Conservation (phyloP, 2,329 filamentous ascomycete genomes). For the Neodidymelliopsis sp. region DNA sequence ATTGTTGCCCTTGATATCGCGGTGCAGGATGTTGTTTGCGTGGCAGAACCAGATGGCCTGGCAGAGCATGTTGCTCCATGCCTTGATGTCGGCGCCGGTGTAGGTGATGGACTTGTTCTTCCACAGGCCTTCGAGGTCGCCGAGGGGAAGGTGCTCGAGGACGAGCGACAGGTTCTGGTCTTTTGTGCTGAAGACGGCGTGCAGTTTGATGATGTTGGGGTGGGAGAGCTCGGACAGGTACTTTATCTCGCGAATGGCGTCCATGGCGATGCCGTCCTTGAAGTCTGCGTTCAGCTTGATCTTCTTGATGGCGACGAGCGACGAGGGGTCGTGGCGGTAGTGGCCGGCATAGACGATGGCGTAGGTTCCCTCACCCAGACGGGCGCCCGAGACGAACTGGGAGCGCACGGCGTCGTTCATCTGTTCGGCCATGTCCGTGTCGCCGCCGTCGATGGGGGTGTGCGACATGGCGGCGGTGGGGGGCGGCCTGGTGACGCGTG, state of each 20-base stretch:
- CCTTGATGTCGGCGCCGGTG: constrained; percentile 89
- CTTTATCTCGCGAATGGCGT: constrained; percentile 94
- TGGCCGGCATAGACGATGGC: constrained; percentile 93
- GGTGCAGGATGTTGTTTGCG: constrained; percentile 90
- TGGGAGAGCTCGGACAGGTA: constrained; percentile 93
- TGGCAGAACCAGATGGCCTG: constrained; percentile 97
- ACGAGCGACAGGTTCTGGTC: constrained; percentile 97
- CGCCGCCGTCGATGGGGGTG: constrained; percentile 30
- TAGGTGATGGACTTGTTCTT: constrained; percentile 85
- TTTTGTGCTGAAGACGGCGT: constrained; percentile 93
- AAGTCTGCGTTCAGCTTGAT: constrained; percentile 88
- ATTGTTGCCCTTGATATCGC: constrained; percentile 99
- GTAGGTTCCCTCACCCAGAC: constrained; percentile 95
- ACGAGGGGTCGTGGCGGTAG: constrained; percentile 72
- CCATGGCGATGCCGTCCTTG: constrained; percentile 89
- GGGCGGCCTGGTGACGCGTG: constrained; percentile 29
- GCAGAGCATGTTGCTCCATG: constrained; percentile 98
- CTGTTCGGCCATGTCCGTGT: constrained; percentile 55
- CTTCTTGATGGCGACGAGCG: constrained; percentile 90
- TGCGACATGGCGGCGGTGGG: constrained; percentile 22
- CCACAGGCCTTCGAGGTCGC: constrained; percentile 87
- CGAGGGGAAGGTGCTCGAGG: constrained; percentile 90
- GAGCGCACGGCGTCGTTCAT: constrained; percentile 65
- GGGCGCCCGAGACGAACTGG: constrained; percentile 92
- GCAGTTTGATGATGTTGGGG: constrained; percentile 92